Evolutionary conservation across 2,329 filamentous ascomycete genomes (phyloP), one percentile per base, ranked within the genome.

Genomic region (Penicillium verrucosum): DNA sequence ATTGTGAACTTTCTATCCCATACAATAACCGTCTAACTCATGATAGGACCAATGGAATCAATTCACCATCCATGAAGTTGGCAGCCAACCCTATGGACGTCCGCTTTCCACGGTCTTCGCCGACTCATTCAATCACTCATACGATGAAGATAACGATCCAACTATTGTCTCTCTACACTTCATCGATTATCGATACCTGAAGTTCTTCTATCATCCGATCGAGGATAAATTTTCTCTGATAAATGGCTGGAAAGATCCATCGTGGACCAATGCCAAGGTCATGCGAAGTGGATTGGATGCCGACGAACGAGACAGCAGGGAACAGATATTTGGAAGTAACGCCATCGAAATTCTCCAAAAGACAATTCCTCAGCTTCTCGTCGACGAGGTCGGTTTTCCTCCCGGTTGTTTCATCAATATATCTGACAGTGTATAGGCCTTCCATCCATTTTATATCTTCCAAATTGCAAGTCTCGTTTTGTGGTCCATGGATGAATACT

Each of bases 371-470:
- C 90, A 95, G 68, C 83, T 99, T 46, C 81, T 99, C 14, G 81
- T 96, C 21, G 93, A 99, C 65, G 94, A 99, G 78, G 88, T 90
- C 72, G 63, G 75, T 68, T 23, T 55, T 29, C 18, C 37, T 54
- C 27, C 30, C 43, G 23, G 37, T 37, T 10, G n/a, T 29, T 49
- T 12, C 9, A 25, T 27, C 10, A 34, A 30, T 30, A 51, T 45
- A 59, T 64, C 47, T 66, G 36, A 65, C 67, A 40, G 11, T 37
- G 11, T 32, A 18, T 60, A 90, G 84, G 92, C 90, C 21, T 92
- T 99, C 68, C 94, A 99, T 70, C 95, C 94, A 0, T 99, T 99
- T 73, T 99, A 99, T 72, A 89, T 99, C 54, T 99, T 99, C 71
- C 94, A 99, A 75, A 88, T 97, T 67, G 93, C 92, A 46, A 97